Conservation (phyloP, 2,329 filamentous ascomycete species). For the Laburnicola sp. region DNA sequence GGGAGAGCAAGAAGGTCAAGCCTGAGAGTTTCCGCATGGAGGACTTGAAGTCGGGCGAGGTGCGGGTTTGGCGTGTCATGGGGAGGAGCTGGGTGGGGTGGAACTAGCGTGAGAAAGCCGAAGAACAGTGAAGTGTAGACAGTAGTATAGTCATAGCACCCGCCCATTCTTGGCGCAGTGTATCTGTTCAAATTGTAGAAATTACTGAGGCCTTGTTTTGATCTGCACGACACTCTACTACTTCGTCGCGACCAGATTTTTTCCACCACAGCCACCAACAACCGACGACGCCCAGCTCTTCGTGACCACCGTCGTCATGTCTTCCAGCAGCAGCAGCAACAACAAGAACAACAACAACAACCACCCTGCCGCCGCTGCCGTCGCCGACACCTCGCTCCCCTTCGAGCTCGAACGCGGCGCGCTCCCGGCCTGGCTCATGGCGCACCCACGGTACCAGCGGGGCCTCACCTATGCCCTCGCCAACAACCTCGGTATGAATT, state of each 20-base stretch:
- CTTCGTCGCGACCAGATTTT: neutral
- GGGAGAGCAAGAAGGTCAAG: conserved; percentile 92
- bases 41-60: conserved; percentile 88
- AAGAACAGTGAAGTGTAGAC: neutral
- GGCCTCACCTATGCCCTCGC: too few species aligned
- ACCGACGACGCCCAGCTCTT: too few species aligned
- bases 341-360: too few species aligned
- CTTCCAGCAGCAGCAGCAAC: too few species aligned
- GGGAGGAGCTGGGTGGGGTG: conserved; percentile 90
- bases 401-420: too few species aligned
- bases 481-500: too few species aligned
- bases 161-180: neutral
- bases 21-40: conserved; percentile 92
- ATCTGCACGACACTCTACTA: neutral
- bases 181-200: neutral
- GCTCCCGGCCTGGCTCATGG: too few species aligned
- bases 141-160: neutral
- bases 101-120: conserved; percentile 40
- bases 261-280: neutral
- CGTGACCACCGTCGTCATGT: too few species aligned
- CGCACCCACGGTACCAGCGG: too few species aligned
- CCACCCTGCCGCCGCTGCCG: too few species aligned
- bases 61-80: conserved; percentile 97
- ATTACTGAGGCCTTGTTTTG: neutral
- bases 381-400: too few species aligned